These are phyloP conservation scores for Pyronema domesticum DNA, from an alignment of 495 filamentous ascomycete species.

Conservation along the genomic window DNA sequence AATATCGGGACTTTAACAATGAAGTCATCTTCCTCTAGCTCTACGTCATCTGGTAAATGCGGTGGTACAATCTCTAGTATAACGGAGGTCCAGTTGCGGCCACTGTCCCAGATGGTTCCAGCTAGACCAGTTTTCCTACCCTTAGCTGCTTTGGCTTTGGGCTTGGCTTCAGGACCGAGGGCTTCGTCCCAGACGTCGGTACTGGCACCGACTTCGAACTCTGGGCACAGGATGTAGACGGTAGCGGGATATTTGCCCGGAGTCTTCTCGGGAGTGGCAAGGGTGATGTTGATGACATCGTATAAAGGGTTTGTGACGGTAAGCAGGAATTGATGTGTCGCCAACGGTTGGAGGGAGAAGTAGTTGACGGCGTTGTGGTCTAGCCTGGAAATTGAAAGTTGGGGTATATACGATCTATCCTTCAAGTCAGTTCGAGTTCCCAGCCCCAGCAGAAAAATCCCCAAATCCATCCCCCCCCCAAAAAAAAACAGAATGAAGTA, in stretches of 20 bases:
- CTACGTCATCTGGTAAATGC: constrained; percentile 25
- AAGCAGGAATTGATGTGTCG: constrained; percentile 64
- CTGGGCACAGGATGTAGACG: constrained; percentile 82
- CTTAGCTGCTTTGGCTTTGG: constrained; percentile 25
- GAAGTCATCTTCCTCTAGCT: constrained; percentile 45
- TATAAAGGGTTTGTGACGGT: constrained; percentile 89
- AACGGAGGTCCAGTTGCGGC: constrained; percentile 86
- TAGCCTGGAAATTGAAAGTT: constrained; percentile 50
- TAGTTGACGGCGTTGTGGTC: constrained; percentile 27
- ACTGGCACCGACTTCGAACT: constrained; percentile 89
- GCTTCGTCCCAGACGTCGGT: constrained; percentile 95
- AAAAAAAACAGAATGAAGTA: constrained; percentile 57
- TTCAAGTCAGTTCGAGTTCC: no score
- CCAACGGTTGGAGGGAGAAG: constrained; percentile 41
- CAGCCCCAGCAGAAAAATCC: no score
- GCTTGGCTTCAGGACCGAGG: constrained; percentile 31
- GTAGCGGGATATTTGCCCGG: constrained; percentile 58
- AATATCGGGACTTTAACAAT: constrained; percentile 91
- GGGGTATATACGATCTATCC: constrained; percentile 57
- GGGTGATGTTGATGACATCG: constrained; percentile 66
- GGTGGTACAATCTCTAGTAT: constrained; percentile 81
- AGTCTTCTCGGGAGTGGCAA: constrained; percentile 67
- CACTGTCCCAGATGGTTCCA: constrained; percentile 87
- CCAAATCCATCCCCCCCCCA: constrained; percentile 29
- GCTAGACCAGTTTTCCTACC: constrained; percentile 48